Base-by-base conservation (phyloP, 1,284 basidiomycete genomes). In the Sanghuangporus baumii region DNA sequence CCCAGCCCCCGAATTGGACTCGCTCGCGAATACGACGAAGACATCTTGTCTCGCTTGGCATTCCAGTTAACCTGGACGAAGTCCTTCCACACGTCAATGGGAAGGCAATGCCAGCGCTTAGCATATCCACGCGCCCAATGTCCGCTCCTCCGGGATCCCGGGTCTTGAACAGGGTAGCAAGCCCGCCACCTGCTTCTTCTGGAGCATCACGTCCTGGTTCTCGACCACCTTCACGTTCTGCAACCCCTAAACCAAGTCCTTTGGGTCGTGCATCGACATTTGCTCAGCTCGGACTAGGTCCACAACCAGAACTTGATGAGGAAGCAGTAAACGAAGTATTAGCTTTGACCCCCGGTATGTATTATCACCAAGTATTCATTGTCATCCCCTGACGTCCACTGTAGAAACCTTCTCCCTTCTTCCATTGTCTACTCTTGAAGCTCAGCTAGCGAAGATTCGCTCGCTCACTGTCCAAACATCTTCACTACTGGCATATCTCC, bases 61-160 rank as follows among this genome's bases (percentile, higher is more conserved):
- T 97, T 55, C 94, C 94, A 3, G 90, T 97, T 57, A 96, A 96
- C 72, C 79, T 96, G 5, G 94, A 97, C 72, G 94, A 97, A 77
- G 86, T 95, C 18, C 76, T 94, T 50, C 91, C 93, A 2, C 86
- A 85, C 57, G 81, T 85, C 26, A 84, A 82, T 63, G 80, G 85
- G 31, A 89, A 87, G 66, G 78, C 87, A 1, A 77, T 95, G 34
- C 93, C 93, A 1, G 83, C 87, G 6, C 78, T 96, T 34, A 85
- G 92, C 65, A 92, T 96, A 64, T 85, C 84, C 37, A 93, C 91
- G n/a, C 81, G 91, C 52, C 89, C 91, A 1, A 80, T 86, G 76
- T 92, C 89, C 55, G 86, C 88, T 20, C 91, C 89, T 23, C 89
- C 89, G 26, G 85, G 80, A 23, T 78, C 81, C 31, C 81, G 81